A percentile compares a stretch with the other conserved stretches of the same genome.
phyloP scores from a whole-genome alignment of 345 rosid species.

The Litchi chinensis region DNA sequence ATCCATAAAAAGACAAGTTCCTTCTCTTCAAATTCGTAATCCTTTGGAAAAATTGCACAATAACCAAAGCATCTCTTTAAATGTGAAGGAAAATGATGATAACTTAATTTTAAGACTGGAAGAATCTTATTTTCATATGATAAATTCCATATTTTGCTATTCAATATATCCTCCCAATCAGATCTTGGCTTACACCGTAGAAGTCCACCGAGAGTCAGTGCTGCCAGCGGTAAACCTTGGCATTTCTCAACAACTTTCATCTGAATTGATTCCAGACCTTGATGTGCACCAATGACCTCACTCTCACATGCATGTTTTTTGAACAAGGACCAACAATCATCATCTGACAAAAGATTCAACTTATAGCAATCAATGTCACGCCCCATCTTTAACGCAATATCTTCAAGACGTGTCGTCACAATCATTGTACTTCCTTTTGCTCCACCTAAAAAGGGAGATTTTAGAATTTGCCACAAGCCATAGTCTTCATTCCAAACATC shows the following conservation, averaged over 20 bases:
- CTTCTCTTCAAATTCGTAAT: constrained; percentile 25
- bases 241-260: constrained; percentile 20
- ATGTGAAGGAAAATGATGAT: constrained; percentile 14
- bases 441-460: constrained; percentile 8
- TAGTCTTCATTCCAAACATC: constrained; percentile 15
- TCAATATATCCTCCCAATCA: constrained; percentile 16
- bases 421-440: constrained; percentile 8
- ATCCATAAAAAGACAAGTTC: constrained; percentile 28
- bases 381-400: constrained; percentile 8
- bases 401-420: not conserved
- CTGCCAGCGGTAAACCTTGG: constrained; percentile 27
- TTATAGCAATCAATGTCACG: not conserved
- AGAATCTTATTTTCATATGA: not conserved
- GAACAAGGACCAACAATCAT: constrained; percentile 25
- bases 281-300: not conserved
- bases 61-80: constrained; percentile 28
- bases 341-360: constrained; percentile 8
- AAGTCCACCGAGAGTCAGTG: constrained; percentile 27
- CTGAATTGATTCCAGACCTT: not conserved
- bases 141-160: constrained; percentile 5
- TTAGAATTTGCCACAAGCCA: not conserved
- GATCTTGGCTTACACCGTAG: constrained; percentile 3
- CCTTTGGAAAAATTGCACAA: constrained; percentile 28
- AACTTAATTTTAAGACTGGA: not conserved
- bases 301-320: constrained; percentile 11